A percentile compares a stretch with the other conserved stretches of the same genome.
Conservation (phyloP, 345 rosid species). For the Excoecaria agallocha region DNA sequence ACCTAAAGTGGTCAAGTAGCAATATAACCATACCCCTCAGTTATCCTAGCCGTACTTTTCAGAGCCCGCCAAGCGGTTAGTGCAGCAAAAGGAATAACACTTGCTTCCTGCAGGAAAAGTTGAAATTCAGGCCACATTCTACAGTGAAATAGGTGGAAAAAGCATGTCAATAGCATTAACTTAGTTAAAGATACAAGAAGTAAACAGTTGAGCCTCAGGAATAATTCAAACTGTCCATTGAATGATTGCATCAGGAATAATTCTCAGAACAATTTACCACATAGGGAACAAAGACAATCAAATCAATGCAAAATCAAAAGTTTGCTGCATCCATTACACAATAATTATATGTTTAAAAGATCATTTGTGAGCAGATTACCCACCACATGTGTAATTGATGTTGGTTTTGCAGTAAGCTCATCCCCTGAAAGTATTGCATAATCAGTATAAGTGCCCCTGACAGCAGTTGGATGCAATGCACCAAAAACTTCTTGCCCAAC, state of each 20-base stretch:
- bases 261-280: background rate
- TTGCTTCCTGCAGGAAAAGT: slow-evolving; percentile 63
- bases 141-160: background rate
- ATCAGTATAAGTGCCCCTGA: slow-evolving; percentile 88
- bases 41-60: slow-evolving; percentile 79
- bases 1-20: background rate
- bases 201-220: too few species aligned
- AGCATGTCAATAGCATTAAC: slow-evolving; percentile 1
- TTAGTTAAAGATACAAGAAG: background rate
- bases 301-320: background rate
- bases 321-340: background rate
- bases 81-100: slow-evolving; percentile 93
- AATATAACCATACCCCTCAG: slow-evolving; percentile 65
- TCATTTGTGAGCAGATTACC: slow-evolving; percentile 7
- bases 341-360: background rate
- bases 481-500: slow-evolving; percentile 94
- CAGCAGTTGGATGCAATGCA: slow-evolving; percentile 94
- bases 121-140: slow-evolving; percentile 9
- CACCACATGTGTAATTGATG: slow-evolving; percentile 74
- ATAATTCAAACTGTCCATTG: background rate
- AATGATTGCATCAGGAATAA: background rate
- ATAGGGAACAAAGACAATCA: background rate
- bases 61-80: slow-evolving; percentile 97
- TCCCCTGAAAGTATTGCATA: slow-evolving; percentile 81
- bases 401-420: slow-evolving; percentile 71